Conservation (phyloP, 768 basidiomycete genomes). For the Ramaria sp. region DNA sequence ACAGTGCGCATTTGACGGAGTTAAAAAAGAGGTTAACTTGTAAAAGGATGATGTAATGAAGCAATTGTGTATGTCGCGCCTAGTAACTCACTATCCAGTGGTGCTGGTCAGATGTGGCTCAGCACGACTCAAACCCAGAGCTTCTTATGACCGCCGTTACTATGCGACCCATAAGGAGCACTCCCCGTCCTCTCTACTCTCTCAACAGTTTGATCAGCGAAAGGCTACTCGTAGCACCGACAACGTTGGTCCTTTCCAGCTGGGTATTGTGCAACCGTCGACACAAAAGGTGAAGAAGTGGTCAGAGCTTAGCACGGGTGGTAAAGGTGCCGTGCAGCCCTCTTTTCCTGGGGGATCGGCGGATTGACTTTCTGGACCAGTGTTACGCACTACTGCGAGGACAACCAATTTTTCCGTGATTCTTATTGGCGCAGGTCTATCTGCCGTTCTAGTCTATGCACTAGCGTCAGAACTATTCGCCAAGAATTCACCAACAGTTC, state of each 20-base stretch:
- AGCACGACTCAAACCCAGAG: background rate
- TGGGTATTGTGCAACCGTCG: conserved; percentile 53
- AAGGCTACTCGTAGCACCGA: conserved; percentile 24
- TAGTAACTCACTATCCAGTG: background rate
- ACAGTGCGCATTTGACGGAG: too few relatives aligned
- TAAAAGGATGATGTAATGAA: background rate
- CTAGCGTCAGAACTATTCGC: conserved; percentile 78
- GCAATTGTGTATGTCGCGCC: background rate
- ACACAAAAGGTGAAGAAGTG: conserved; percentile 57
- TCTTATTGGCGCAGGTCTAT: conserved; percentile 71
- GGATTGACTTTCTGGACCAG: conserved; percentile 24
- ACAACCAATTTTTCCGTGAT: conserved; percentile 43
- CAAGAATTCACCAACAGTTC: conserved; percentile 76
- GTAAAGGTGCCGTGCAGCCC: conserved; percentile 47
- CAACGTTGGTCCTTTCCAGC: conserved; percentile 66
- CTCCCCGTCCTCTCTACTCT: conserved; percentile 40
- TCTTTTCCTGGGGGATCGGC: background rate
- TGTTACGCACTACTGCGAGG: conserved; percentile 42
- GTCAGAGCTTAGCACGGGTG: conserved; percentile 65
- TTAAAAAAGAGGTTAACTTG: too few relatives aligned
- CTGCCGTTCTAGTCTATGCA: conserved; percentile 65
- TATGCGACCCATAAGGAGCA: conserved; percentile 4
- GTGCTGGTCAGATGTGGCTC: background rate
- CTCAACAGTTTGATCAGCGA: conserved; percentile 53
- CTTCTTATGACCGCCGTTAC: background rate